phyloP scores from a whole-genome alignment of 164 flowering plant genomes.

The Aristolochia californica region DNA sequence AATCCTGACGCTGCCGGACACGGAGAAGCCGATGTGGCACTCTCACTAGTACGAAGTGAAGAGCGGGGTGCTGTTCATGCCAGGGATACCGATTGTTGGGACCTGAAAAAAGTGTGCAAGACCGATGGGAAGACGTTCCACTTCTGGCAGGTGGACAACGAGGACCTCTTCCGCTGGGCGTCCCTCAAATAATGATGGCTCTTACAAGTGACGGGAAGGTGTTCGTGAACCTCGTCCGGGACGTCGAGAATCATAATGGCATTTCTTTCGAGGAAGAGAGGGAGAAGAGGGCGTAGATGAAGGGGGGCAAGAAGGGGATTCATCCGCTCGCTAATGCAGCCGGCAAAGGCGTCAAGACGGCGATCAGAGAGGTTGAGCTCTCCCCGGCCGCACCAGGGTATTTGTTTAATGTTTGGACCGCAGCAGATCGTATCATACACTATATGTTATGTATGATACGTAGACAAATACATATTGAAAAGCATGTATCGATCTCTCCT shows the following conservation, averaged over 20 bases:
- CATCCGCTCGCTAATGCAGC: slow-evolving; percentile 71
- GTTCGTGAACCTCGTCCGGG: slow-evolving; percentile 27
- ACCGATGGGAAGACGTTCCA: slow-evolving; percentile 78
- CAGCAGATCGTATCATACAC: too few relatives aligned
- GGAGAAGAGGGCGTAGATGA: slow-evolving; percentile 54
- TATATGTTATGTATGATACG: too few relatives aligned
- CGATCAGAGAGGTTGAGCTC: slow-evolving; percentile 49
- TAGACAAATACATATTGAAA: too few relatives aligned
- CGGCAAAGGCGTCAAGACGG: slow-evolving; percentile 48
- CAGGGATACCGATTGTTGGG: slow-evolving; percentile 60
- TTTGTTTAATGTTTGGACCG: slow-evolving; percentile 25
- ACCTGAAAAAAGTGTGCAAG: slow-evolving; percentile 54
- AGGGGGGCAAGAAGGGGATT: slow-evolving; percentile 62
- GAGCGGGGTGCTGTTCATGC: slow-evolving; percentile 75
- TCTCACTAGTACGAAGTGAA: slow-evolving; percentile 86
- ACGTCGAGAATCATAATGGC: slow-evolving; percentile 42
- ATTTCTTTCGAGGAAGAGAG: slow-evolving; percentile 42
- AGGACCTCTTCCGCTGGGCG: slow-evolving; percentile 67
- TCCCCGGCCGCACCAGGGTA: slow-evolving; percentile 36
- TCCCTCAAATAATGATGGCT: slow-evolving; percentile 75
- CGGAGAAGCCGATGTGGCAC: slow-evolving; percentile 86
- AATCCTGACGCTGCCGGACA: slow-evolving; percentile 57
- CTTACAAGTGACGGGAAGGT: slow-evolving; percentile 76
- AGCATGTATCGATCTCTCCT: too few relatives aligned
- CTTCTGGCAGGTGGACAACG: slow-evolving; percentile 86